Evolutionary conservation across 1,284 basidiomycete genomes (phyloP).

Genomic region (Boletus semigastroideus): DNA sequence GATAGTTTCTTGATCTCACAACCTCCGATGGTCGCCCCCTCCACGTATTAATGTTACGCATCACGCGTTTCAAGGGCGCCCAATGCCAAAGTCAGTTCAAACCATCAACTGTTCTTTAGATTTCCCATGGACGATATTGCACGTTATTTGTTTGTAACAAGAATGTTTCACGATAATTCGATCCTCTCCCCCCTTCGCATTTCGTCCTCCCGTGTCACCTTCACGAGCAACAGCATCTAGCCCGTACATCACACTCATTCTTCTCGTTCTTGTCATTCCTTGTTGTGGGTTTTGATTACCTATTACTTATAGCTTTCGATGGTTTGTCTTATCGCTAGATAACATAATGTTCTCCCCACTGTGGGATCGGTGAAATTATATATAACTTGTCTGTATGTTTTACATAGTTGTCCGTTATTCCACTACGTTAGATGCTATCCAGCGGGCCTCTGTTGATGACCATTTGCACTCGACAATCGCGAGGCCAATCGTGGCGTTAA

Average conservation of each 20-base stretch:
- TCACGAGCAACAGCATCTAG: not conserved
- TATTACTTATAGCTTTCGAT: not conserved
- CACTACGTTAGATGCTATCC: no score
- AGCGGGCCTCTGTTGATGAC: no score
- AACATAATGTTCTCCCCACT: not conserved
- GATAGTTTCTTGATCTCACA: slow-evolving; percentile 28
- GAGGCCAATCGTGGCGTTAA: no score
- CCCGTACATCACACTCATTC: not conserved
- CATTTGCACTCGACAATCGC: no score
- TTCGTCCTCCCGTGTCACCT: not conserved
- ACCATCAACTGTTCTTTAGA: not conserved
- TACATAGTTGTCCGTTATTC: not conserved
- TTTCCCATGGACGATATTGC: slow-evolving; percentile 5
- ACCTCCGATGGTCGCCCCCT: slow-evolving; percentile 23
- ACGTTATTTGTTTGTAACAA: slow-evolving; percentile 1
- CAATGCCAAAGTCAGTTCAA: not conserved
- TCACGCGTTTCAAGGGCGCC: slow-evolving; percentile 8
- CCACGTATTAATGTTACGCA: slow-evolving; percentile 18
- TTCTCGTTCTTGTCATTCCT: not conserved
- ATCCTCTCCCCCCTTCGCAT: not conserved
- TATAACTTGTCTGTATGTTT: not conserved
- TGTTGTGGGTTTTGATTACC: not conserved
- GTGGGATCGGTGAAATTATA: not conserved
- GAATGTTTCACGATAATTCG: slow-evolving; percentile 3
- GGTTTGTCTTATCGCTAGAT: not conserved